Percentiles rank a stretch among this genome's conserved stretches.
phyloP scores from a whole-genome alignment of 1,139 yeast species.

The Candida tropicalis region DNA sequence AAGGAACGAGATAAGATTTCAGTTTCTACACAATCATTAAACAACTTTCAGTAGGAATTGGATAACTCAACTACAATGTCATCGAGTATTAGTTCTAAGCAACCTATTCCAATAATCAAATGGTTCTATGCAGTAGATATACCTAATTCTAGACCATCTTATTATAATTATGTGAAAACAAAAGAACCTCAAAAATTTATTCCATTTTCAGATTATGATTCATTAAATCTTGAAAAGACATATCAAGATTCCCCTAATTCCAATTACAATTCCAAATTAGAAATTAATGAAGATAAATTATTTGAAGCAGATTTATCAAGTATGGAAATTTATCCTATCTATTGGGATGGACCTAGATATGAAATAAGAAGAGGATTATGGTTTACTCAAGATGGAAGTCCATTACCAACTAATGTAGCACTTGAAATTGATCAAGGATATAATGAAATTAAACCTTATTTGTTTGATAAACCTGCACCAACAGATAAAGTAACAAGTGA shows the following conservation, averaged over 20 bases:
- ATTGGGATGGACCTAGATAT: constrained; percentile 88
- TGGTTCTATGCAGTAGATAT: constrained; percentile 89
- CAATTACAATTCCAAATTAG: constrained; percentile 29
- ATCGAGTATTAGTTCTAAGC: too few species aligned
- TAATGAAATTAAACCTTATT: constrained; percentile 33
- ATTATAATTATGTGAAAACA: constrained; percentile 50
- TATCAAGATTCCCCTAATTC: constrained; percentile 19
- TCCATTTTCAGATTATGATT: constrained; percentile 69
- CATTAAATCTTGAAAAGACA: constrained; percentile 55
- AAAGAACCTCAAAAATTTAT: constrained; percentile 61
- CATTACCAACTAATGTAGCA: constrained; percentile 56
- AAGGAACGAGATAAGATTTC: too few species aligned
- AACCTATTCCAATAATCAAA: constrained; percentile 22
- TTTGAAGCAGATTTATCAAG: constrained; percentile 66
- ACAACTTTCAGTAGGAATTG: too few species aligned
- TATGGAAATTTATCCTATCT: constrained; percentile 65
- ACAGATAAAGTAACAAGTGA: constrained; percentile 8
- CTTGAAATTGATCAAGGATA: constrained; percentile 63
- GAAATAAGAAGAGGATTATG: constrained; percentile 86
- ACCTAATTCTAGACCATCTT: constrained; percentile 68
- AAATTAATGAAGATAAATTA: constrained; percentile 80
- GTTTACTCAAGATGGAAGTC: constrained; percentile 70
- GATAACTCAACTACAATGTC: constrained; percentile 2
- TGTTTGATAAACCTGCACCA: constrained; percentile 19
- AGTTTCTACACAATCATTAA: too few species aligned